Base-by-base conservation (phyloP, 306 rosid species). In the Quercus ilex region DNA sequence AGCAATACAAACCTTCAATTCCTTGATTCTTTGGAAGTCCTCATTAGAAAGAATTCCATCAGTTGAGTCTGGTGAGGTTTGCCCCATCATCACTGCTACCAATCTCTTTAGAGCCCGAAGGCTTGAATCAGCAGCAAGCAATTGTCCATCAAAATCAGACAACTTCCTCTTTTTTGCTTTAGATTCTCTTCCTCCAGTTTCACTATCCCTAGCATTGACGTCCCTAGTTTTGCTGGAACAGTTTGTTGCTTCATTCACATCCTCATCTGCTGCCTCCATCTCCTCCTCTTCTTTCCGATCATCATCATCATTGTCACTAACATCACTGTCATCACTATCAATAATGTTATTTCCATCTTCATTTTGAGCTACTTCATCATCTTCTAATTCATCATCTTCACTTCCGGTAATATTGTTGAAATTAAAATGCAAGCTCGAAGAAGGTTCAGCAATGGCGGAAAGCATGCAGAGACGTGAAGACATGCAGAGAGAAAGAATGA, bases 21-120 rank as follows among this genome's bases (percentile, higher is more conserved):
- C 82, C 84, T 85, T 94, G 87, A 92, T 94, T 86, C 82, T 89
- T 77, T 65, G 83, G 81, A 94, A 92, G 82, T 92, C 98, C 83
- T 90, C 97, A 64, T 92, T 94, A 41, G 98, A 91, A 78, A 94
- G 98, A 83, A 94, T 82, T 68, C 98, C 93, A 87, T 91, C 92
- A 0, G 70, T 41, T 79, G 74, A 57, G 58, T 90, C 96, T 38
- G 86, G 63, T 4, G 62, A 41, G 31, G 69, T 26, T 43, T 35
- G 41, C 21, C 17, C 86, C 60, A 56, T 52, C 26, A 78, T 80
- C 64, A 73, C 75, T 73, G 85, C 85, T 26, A 94, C 90, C 80
- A 92, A 64, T 87, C 85, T 91, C 88, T 88, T 92, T 79, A 94
- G 83, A 76, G 97, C 92, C 75, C 92, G 86, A 75, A 94, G 98